Base-by-base conservation (phyloP, 805 yeast genomes). In the Candida tammaniensis region DNA sequence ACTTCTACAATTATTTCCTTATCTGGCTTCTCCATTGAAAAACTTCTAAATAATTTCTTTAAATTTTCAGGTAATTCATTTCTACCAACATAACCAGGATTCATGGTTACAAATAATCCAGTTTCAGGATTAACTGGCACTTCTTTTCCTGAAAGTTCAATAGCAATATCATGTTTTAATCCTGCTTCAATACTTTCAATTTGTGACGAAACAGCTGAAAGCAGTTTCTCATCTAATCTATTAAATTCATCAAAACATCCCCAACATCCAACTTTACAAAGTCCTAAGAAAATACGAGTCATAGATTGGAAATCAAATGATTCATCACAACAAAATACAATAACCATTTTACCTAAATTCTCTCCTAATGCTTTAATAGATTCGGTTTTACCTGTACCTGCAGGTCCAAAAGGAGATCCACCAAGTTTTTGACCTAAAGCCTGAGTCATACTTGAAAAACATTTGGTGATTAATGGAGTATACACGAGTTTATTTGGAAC, bases 341-440 rank as follows among this genome's bases (percentile, higher is more conserved):
- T 55, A 0, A 87, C 96, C 74, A 78, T 75, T 38, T 78, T 71
- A 6, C 98, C 98, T 6, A 91, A 60, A 24, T 76, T 77, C 26
- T 78, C 78, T 1, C 93, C 96, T 19, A 89, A 62, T 0, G 95
- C 85, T 53, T 91, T 91, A 17, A 91, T 72, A 0, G 95, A 73
- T 53, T 91, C 98, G 0, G 98, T 91, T 52, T 91, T 91, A 44
- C 98, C 98, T 0, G 98, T 91, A 26, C 98, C 98, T 2, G 98
- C 96, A 1, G 98, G 97, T 0, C 98, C 98, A 56, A 83, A 79
- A 1, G 95, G 82, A 1, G 95, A 82, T 0, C 95, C 95, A n/a
- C 98, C 98, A 7, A 78, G 63, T 22, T 72, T 73, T 46, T 80
- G 86, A 21, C 76, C 72, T 12, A 88, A 54, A 0, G 97, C 89